A percentile compares a stretch with the other conserved stretches of the same genome.
These are phyloP conservation scores for Lentithecium fluviatile DNA, from an alignment of 495 filamentous ascomycete genomes.

Conservation along the genomic window DNA sequence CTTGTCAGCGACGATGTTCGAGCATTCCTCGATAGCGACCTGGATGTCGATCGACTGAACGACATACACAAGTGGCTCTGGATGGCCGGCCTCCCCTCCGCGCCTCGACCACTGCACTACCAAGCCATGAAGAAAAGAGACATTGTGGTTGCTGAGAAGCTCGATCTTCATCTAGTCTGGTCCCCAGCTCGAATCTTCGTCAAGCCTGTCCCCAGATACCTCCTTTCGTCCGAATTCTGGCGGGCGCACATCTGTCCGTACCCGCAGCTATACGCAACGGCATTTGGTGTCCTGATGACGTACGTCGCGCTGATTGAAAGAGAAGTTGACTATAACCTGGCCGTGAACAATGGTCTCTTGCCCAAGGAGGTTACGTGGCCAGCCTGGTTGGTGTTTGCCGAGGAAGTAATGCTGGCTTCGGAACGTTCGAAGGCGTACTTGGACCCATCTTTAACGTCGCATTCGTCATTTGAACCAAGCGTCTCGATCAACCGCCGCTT, in stretches of 20 bases:
- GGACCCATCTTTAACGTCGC: conserved; percentile 47
- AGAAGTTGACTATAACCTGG: conserved; percentile 47
- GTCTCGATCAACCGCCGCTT: conserved; percentile 30
- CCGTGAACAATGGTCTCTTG: conserved; percentile 37
- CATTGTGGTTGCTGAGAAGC: conserved; percentile 51
- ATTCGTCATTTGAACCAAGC: conserved; percentile 36
- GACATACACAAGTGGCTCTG: conserved; percentile 43
- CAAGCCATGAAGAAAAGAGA: conserved; percentile 47
- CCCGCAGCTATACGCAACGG: conserved; percentile 31
- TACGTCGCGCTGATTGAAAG: conserved; percentile 46
- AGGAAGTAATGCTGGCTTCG: conserved; percentile 17
- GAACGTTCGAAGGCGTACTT: conserved; percentile 24
- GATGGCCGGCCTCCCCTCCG: conserved; percentile 51
- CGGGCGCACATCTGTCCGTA: conserved; percentile 32
- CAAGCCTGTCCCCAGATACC: conserved; percentile 57
- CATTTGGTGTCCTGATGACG: conserved; percentile 47
- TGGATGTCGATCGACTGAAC: conserved; percentile 29
- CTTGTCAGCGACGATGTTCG: conserved; percentile 13
- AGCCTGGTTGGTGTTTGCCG: conserved; percentile 18
- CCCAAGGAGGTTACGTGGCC: conserved; percentile 35
- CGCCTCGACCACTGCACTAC: conserved; percentile 50
- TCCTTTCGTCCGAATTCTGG: conserved; percentile 53
- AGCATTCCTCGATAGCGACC: conserved; percentile 15
- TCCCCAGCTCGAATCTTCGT: conserved; percentile 51
- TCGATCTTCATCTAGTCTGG: conserved; percentile 59